Evolutionary conservation across 305 asterid genomes (phyloP).

Genomic region (Euphrasia arctica): DNA sequence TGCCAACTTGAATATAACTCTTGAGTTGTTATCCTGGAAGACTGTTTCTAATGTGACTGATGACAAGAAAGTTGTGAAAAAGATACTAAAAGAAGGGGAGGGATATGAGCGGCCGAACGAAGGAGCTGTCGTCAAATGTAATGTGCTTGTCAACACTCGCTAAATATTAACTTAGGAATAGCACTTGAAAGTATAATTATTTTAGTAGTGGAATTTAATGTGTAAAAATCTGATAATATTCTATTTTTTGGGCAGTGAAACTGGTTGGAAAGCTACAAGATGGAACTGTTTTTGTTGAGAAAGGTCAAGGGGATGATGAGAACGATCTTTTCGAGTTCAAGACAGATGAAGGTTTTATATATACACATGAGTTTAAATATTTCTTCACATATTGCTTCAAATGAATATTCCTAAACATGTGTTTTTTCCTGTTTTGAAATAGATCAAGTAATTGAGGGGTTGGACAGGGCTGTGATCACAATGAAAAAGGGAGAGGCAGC

Average conservation of each 20-base stretch:
- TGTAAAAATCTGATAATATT: constrained; percentile 19
- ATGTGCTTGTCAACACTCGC: background rate
- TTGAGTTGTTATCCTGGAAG: constrained; percentile 86
- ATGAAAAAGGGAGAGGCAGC: constrained; percentile 93
- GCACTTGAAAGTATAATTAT: background rate
- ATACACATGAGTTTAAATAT: background rate
- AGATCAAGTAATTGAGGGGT: constrained; percentile 89
- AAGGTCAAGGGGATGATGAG: constrained; percentile 53
- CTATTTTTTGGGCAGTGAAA: constrained; percentile 50
- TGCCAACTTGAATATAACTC: constrained; percentile 48
- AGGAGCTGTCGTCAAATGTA: constrained; percentile 77
- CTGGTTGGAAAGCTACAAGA: constrained; percentile 73
- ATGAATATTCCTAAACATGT: background rate
- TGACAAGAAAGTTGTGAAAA: constrained; percentile 80
- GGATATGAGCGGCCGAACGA: constrained; percentile 84
- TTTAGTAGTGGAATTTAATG: background rate
- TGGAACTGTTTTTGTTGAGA: constrained; percentile 59
- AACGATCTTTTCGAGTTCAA: constrained; percentile 72
- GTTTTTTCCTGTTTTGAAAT: constrained; percentile 14
- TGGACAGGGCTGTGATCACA: constrained; percentile 62
- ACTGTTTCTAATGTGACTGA: constrained; percentile 67
- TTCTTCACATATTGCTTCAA: background rate
- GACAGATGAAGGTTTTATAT: constrained; percentile 63
- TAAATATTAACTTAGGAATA: background rate
- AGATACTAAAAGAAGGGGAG: constrained; percentile 75